phyloP scores from a whole-genome alignment of 176 grass and related monocot species.

The Coix lacrymajobi region DNA sequence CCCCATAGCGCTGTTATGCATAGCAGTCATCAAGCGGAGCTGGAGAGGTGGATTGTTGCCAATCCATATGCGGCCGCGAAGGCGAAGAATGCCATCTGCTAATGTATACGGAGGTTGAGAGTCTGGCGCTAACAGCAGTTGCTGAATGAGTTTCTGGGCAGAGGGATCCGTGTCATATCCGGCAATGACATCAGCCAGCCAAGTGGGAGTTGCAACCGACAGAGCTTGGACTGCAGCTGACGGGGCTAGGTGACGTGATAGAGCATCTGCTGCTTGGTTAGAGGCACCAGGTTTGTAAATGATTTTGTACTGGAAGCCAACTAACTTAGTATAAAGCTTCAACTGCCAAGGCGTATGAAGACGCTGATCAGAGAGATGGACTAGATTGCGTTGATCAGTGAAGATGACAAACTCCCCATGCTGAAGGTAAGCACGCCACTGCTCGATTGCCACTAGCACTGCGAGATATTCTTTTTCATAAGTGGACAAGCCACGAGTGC shows the following conservation, averaged over 20 bases:
- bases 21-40: not conserved
- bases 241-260: fast-evolving
- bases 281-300: not conserved
- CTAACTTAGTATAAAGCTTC: not conserved
- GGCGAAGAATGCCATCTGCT: fast-evolving
- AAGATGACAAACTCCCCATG: too few relatives aligned
- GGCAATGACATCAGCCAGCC: fast-evolving
- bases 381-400: too few relatives aligned
- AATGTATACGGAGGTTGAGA: not conserved
- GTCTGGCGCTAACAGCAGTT: too few relatives aligned
- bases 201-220: too few relatives aligned
- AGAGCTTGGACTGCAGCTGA: fast-evolving
- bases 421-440: too few relatives aligned
- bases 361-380: too few relatives aligned
- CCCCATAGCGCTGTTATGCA: not conserved
- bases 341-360: too few relatives aligned
- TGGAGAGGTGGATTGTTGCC: fast-evolving
- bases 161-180: too few relatives aligned
- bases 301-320: not conserved
- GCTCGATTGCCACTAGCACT: too few relatives aligned
- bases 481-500: too few relatives aligned
- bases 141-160: too few relatives aligned
- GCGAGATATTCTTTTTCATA: too few relatives aligned
- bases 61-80: not conserved
- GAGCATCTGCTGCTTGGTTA: not conserved